Conservation (phyloP, 768 basidiomycete species). For the Epithele typhae region DNA sequence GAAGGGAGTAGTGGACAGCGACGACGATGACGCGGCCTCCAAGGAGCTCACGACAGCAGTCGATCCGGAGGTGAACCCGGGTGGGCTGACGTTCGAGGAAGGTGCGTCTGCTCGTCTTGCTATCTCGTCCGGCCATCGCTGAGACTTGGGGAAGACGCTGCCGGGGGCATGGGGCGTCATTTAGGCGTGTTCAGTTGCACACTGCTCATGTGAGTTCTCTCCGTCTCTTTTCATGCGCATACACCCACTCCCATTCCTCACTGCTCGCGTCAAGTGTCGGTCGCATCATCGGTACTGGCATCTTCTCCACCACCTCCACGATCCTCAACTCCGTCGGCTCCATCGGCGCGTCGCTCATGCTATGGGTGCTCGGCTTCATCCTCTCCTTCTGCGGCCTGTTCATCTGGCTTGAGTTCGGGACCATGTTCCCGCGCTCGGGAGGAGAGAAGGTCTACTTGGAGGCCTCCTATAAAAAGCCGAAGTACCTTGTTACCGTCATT, state of each 20-base stretch:
- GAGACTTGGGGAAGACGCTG: slow-evolving; percentile 40
- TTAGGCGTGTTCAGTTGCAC: slow-evolving; percentile 54
- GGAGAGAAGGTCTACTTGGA: slow-evolving; percentile 64
- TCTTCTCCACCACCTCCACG: slow-evolving; percentile 58
- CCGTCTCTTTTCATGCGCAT: not conserved
- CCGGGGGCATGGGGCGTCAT: slow-evolving; percentile 56
- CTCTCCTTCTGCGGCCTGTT: slow-evolving; percentile 57
- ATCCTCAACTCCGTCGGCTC: slow-evolving; percentile 55
- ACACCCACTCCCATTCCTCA: not conserved
- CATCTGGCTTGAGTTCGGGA: slow-evolving; percentile 61
- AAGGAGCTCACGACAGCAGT: slow-evolving; percentile 6
- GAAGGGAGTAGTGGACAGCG: not conserved
- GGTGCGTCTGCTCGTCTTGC: not conserved
- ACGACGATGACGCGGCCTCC: slow-evolving; percentile 4
- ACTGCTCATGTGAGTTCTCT: slow-evolving; percentile 40
- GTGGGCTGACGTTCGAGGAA: slow-evolving; percentile 47
- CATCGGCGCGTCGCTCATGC: slow-evolving; percentile 56
- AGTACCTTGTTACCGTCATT: slow-evolving; percentile 29
- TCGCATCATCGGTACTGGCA: slow-evolving; percentile 57
- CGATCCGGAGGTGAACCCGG: slow-evolving; percentile 31
- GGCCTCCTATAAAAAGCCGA: slow-evolving; percentile 39
- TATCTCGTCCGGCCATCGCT: no score
- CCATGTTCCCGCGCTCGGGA: slow-evolving; percentile 59
- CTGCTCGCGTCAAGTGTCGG: no score
- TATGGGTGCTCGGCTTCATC: slow-evolving; percentile 59